Percentiles rank a stretch among this genome's conserved stretches.
Evolutionary conservation across 2,329 filamentous ascomycete genomes (phyloP).

Genomic region (Rhynchosporium agropyri): DNA sequence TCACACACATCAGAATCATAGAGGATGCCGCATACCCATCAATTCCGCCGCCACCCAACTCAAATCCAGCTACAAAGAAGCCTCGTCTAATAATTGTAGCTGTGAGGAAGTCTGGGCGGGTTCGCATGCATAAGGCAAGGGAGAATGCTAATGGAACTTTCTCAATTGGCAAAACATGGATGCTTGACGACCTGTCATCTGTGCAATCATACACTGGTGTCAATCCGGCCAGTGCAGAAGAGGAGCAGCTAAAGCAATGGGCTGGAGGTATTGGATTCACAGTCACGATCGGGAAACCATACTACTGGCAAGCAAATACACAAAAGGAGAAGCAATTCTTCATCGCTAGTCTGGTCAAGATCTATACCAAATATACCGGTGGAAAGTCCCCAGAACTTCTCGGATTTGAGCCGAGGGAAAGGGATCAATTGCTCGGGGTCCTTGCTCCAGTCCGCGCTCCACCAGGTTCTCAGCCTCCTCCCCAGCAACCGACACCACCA

Average conservation of each 20-base stretch:
- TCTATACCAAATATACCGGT: constrained; percentile 94
- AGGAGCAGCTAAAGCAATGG: constrained; percentile 68
- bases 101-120: constrained; percentile 87
- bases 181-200: constrained; percentile 81
- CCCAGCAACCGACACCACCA: constrained; percentile 28
- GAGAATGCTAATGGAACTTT: constrained; percentile 94
- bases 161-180: constrained; percentile 98
- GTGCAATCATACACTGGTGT: constrained; percentile 80
- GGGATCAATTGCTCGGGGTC: constrained; percentile 71
- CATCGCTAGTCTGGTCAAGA: constrained; percentile 93
- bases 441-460: constrained; percentile 31
- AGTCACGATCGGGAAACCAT: constrained; percentile 88
- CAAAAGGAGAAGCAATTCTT: constrained; percentile 99
- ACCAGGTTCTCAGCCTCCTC: constrained; percentile 28
- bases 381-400: constrained; percentile 77
- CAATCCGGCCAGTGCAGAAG: constrained; percentile 60
- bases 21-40: constrained; percentile 87
- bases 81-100: constrained; percentile 89
- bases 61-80: constrained; percentile 77
- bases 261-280: constrained; percentile 82
- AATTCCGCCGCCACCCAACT: constrained; percentile 78
- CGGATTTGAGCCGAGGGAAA: constrained; percentile 81
- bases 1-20: constrained; percentile 90
- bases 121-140: constrained; percentile 94
- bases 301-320: constrained; percentile 94